Percentiles rank a stretch among this genome's conserved stretches.
Conservation (phyloP, 805 yeast species). For the Kazachstania bromeliacearum region DNA sequence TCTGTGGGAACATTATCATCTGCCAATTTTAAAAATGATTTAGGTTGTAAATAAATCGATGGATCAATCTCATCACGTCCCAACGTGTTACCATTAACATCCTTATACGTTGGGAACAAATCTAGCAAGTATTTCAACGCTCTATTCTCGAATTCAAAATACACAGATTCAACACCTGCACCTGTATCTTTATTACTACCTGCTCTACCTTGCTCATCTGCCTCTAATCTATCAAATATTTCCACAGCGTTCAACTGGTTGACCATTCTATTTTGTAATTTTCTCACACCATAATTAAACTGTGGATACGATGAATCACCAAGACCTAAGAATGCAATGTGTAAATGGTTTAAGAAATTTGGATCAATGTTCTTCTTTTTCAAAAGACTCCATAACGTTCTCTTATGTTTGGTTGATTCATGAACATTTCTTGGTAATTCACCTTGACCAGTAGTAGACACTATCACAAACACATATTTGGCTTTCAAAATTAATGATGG, state of each 20-base stretch:
- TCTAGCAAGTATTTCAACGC: constrained; percentile 32
- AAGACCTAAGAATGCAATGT: constrained; percentile 71
- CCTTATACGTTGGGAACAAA: constrained; percentile 26
- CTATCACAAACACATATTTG: constrained; percentile 36
- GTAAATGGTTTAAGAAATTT: constrained; percentile 50
- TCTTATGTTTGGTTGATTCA: constrained; percentile 22
- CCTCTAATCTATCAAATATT: constrained; percentile 67
- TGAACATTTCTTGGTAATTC: constrained; percentile 73
- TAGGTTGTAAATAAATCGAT: constrained; percentile 22
- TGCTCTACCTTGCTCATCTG: constrained; percentile 75
- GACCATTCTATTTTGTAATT: constrained; percentile 62
- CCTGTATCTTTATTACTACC: constrained; percentile 37
- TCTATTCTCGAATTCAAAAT: constrained; percentile 59
- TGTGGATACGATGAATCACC: constrained; percentile 91
- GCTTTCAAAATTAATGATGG: constrained; percentile 43
- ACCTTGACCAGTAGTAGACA: constrained; percentile 95
- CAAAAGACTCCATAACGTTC: constrained; percentile 59
- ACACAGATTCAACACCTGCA: constrained; percentile 56
- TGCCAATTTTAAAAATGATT: constrained; percentile 14
- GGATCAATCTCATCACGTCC: constrained; percentile 18
- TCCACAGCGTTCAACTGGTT: constrained; percentile 75
- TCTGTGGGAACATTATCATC: not conserved
- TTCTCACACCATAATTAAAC: constrained; percentile 80
- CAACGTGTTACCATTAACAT: constrained; percentile 9
- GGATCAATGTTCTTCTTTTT: constrained; percentile 55